Evolutionary conservation across 1,284 basidiomycete species (phyloP).

Genomic region (Athelia sp.): DNA sequence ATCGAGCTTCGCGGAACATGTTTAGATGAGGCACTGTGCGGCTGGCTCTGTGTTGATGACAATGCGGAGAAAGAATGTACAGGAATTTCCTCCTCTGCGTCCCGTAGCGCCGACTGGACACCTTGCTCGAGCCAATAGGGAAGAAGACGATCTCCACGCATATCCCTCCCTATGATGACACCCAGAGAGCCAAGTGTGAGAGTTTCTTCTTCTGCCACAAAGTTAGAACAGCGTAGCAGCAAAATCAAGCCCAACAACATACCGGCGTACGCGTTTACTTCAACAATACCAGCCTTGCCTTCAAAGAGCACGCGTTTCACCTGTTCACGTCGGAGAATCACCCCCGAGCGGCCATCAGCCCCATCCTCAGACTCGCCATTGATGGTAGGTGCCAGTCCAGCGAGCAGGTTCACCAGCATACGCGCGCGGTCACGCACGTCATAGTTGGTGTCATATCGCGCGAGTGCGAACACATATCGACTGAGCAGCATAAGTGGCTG

Average conservation of each 20-base stretch:
- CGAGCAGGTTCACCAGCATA: constrained; percentile 70
- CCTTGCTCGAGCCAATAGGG: constrained; percentile 63
- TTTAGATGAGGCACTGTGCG: constrained; percentile 8
- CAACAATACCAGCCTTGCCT: constrained; percentile 49
- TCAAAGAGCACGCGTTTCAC: constrained; percentile 76
- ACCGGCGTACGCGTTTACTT: constrained; percentile 26
- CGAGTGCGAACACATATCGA: constrained; percentile 77
- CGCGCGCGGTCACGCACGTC: constrained; percentile 87
- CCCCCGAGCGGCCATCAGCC: constrained; percentile 54
- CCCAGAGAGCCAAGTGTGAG: constrained; percentile 53
- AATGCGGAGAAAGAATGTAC: constrained; percentile 30
- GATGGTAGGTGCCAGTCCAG: constrained; percentile 42
- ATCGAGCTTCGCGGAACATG: constrained; percentile 24
- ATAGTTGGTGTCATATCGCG: constrained; percentile 82
- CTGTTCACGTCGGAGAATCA: constrained; percentile 78
- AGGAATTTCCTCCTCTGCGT: constrained; percentile 51
- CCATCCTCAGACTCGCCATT: constrained; percentile 27
- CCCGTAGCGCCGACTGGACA: constrained; percentile 49
- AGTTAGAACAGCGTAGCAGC: neutral
- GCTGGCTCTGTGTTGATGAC: constrained; percentile 27
- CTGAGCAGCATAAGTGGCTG: constrained; percentile 48
- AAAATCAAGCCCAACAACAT: constrained; percentile 6
- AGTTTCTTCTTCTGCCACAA: constrained; percentile 32
- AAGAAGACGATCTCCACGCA: constrained; percentile 36
- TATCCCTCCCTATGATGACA: constrained; percentile 47